Evolutionary conservation across 441 rosid genomes (phyloP), one percentile per base, ranked within the genome.

Genomic region (Metrosideros polymorpha): DNA sequence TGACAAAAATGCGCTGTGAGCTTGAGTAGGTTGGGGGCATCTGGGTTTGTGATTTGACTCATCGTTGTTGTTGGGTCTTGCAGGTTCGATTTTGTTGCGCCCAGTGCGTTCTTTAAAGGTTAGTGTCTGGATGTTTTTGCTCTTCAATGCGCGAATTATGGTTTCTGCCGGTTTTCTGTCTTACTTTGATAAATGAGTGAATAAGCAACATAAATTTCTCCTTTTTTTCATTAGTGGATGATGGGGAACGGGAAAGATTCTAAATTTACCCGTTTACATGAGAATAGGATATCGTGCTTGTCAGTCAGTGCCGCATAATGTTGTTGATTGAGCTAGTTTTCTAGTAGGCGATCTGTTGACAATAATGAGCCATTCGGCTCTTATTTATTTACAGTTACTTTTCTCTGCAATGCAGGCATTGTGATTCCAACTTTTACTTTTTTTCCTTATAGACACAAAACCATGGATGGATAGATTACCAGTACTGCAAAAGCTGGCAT

Each of bases 391-490:
- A 0, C 79, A 0, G 79, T 66, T 66, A 66, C 27, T 19, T 35
- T 66, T 66, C 79, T 66, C 47, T 19, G 47, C 79, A 22, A 66
- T 35, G 79, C 15, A 0, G 47, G 0, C 79, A 66, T 9, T 10
- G 27, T 66, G 79, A 19, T 9, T 19, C 47, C n/a, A 5, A 85
- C 30, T 55, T 4, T 17, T 42, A 25, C 54, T 3, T 14, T 54
- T 76, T 52, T 85, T 82, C 84, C 83, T 39, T 85, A 82, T 66
- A 94, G 96, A 94, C 43, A 86, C 91, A 87, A 94, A 94, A 90
- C 98, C 97, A 87, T 98, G 98, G 99, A 98, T 98, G 99, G 98
- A 96, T 86, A 95, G 88, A 85, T 90, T 98, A 30, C 89, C 87
- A 63, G 92, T 96, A 66, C 91, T 98, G 85, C 98, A 96, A 87